phyloP scores from a whole-genome alignment of 768 basidiomycete genomes.

The Leucogyrophana mollusca region DNA sequence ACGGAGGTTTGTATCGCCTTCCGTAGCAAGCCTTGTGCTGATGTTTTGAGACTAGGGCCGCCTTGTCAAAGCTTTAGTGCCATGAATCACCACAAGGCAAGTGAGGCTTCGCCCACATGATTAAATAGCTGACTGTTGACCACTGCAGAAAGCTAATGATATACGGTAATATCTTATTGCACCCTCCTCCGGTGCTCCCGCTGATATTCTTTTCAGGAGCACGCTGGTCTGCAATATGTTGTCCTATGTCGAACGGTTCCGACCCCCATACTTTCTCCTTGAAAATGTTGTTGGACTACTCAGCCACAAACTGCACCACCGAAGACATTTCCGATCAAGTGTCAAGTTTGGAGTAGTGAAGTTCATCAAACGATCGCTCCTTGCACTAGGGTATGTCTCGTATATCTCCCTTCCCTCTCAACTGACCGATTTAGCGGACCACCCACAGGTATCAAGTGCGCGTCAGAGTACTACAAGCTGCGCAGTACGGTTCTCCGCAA shows the following conservation, averaged over 20 bases:
- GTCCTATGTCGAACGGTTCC: constrained; percentile 63
- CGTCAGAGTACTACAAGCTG: constrained; percentile 65
- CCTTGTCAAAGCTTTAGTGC: constrained; percentile 74
- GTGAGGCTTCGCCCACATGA: constrained; percentile 7
- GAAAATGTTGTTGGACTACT: constrained; percentile 74
- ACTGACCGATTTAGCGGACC: constrained; percentile 5
- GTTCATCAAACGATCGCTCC: constrained; percentile 57
- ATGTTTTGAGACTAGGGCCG: constrained; percentile 49
- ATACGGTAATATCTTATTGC: constrained; percentile 41
- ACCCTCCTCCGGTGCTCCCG: neutral
- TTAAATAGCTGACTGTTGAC: neutral
- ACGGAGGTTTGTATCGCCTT: constrained; percentile 51
- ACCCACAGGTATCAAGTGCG: constrained; percentile 60
- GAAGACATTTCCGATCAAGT: constrained; percentile 22
- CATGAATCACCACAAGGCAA: constrained; percentile 61
- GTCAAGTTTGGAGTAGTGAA: constrained; percentile 64
- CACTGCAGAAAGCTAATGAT: constrained; percentile 53
- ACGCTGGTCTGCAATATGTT: constrained; percentile 71
- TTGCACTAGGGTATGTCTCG: constrained; percentile 57
- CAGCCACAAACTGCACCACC: constrained; percentile 45
- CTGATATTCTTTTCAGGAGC: constrained; percentile 37
- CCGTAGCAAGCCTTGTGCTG: neutral
- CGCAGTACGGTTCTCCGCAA: constrained; percentile 73
- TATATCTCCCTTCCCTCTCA: neutral
- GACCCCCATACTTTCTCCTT: constrained; percentile 61